phyloP scores from a whole-genome alignment of 2,329 filamentous ascomycete species.

The Microcera coccophila region DNA sequence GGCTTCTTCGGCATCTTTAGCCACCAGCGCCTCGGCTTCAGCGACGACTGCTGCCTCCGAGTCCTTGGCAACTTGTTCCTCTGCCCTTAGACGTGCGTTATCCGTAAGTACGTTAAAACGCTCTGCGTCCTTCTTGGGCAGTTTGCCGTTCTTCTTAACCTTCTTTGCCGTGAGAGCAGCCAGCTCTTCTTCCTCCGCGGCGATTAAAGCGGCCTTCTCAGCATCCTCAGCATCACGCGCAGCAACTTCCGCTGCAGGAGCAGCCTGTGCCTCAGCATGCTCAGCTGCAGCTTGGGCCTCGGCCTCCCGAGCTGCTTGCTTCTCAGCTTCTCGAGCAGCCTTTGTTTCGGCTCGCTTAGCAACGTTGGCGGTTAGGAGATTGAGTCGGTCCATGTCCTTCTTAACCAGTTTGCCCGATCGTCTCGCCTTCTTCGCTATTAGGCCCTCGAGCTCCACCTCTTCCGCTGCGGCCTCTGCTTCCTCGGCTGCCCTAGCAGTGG shows the following conservation, averaged over 20 bases:
- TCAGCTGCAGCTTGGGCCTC: conserved; percentile 9
- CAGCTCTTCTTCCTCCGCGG: conserved; percentile 26
- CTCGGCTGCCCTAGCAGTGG: neutral
- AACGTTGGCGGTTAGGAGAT: conserved; percentile 16
- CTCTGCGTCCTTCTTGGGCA: conserved; percentile 21
- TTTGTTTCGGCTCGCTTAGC: conserved; percentile 20
- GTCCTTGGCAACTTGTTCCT: conserved; percentile 28
- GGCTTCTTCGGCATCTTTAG: conserved; percentile 27
- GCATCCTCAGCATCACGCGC: conserved; percentile 9
- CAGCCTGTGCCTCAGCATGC: conserved; percentile 3
- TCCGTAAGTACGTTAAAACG: conserved; percentile 18
- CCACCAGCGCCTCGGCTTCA: conserved; percentile 29
- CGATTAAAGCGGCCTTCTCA: conserved; percentile 11
- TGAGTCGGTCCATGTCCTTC: conserved; percentile 20
- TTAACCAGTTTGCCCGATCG: conserved; percentile 29
- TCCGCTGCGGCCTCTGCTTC: conserved; percentile 26
- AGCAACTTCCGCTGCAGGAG: conserved; percentile 9
- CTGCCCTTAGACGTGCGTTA: conserved; percentile 14
- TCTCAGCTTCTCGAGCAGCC: conserved; percentile 8
- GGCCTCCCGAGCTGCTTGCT: conserved; percentile 6
- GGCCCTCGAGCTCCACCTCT: conserved; percentile 38
- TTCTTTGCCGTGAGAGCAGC: conserved; percentile 19
- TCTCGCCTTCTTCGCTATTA: conserved; percentile 34
- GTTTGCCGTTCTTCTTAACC: conserved; percentile 20
- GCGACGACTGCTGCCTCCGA: conserved; percentile 27